Conservation (phyloP, 441 rosid genomes). For the Arabidopsis lyrata region DNA sequence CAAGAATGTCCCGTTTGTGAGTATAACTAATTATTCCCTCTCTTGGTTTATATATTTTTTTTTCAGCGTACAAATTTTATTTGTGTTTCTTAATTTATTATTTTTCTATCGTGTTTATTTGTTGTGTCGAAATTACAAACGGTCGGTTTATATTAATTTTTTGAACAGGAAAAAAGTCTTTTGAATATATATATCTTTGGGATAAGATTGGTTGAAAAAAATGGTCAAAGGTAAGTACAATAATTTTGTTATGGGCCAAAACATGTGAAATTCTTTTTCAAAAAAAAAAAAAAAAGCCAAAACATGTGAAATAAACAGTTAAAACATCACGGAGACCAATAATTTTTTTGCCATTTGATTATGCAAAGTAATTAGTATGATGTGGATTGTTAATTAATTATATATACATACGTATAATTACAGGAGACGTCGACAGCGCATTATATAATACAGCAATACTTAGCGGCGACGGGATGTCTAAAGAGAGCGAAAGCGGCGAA, state of each 20-base stretch:
- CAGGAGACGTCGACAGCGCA: constrained; percentile 81
- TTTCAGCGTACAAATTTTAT: neutral
- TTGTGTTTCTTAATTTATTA: neutral
- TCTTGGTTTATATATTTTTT: neutral
- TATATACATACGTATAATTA: neutral
- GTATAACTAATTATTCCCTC: constrained; percentile 25
- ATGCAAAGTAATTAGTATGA: neutral
- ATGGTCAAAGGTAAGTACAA: neutral
- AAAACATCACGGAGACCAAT: neutral
- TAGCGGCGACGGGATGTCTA: constrained; percentile 87
- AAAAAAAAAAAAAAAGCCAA: no score
- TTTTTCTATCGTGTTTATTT: neutral
- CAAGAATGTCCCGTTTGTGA: constrained; percentile 66
- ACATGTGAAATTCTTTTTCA: neutral
- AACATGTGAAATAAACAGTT: neutral
- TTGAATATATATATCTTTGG: neutral
- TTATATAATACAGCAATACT: constrained; percentile 88
- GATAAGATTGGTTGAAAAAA: neutral
- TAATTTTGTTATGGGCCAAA: neutral
- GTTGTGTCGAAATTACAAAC: neutral
- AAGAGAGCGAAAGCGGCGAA: constrained; percentile 59
- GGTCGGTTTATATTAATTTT: neutral
- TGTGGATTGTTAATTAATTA: neutral
- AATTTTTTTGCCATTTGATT: neutral
- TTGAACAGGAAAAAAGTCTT: neutral